Evolutionary conservation across 495 filamentous ascomycete species (phyloP), one percentile per base, ranked within the genome.

Genomic region (Penicillium verhagenii): DNA sequence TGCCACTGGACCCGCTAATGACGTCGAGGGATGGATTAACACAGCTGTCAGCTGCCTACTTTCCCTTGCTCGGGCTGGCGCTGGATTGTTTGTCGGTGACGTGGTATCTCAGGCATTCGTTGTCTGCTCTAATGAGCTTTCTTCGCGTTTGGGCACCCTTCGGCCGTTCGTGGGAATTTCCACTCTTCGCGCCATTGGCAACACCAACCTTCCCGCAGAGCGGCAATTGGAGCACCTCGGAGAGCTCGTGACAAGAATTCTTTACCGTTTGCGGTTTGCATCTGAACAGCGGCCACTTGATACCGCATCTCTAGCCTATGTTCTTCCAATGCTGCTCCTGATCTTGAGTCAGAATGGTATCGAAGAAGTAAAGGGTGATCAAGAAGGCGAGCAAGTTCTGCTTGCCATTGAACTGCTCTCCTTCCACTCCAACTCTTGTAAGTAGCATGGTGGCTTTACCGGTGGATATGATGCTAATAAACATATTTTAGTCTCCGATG

Each of bases 251-350:
- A 97, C 93, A 16, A 83, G 94, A 68, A 83, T 97, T 7, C 77
- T 98, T 13, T 97, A 97, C 68, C 86, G 92, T 28, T 71, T 98
- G 42, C 87, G 92, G 18, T 95, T 96, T 65, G 80, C 91, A 50
- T 89, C 89, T 11, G 94, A 96, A 65, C 94, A 97, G 66, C 83
- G 91, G 2, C 90, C 92, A 3, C 91, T 97, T 55, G 95, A 97
- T 64, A 77, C 80, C 2, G 83, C 92, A 4, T 90, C 93, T 2
- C 75, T 97, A 19, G 88, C 86, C 47, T 98, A 97, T 61, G 81
- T 94, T 28, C 78, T 97, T 6, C 90, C 95, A 0, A 76, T 98
- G 35, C 70, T 96, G 7, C 84, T 91, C 49, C 58, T 87, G 13
- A 78, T 97, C 33, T 77, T 98, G 35, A 75, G 78, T 53, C 84